A percentile compares a stretch with the other conserved stretches of the same genome.
Evolutionary conservation across 202 grass and related monocot species (phyloP).

Genomic region (Dendrocalamus latiflorus): DNA sequence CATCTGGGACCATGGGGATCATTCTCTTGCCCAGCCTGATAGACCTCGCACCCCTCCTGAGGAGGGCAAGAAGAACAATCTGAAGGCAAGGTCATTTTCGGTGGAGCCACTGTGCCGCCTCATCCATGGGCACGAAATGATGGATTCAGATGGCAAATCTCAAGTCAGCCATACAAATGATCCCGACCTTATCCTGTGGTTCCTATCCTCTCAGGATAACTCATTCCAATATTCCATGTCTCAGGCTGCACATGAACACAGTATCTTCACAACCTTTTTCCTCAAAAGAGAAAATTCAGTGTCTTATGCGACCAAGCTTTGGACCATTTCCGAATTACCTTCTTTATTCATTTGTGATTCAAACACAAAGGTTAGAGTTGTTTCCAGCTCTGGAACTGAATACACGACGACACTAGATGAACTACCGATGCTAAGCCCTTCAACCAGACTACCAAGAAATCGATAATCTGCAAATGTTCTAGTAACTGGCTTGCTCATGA

Average conservation of each 20-base stretch:
- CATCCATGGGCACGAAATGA: slow-evolving; percentile 19
- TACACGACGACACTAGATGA: not conserved
- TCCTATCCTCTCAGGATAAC: slow-evolving; percentile 20
- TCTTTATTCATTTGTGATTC: slow-evolving; percentile 4
- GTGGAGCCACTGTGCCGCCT: not conserved
- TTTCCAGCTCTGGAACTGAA: not conserved
- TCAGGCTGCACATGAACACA: not conserved
- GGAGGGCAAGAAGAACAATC: not conserved
- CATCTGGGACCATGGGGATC: slow-evolving; percentile 1
- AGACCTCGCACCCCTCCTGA: not conserved
- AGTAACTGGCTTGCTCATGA: no score
- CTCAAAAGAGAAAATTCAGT: not conserved
- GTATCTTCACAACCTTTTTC: not conserved
- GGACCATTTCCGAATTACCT: not conserved
- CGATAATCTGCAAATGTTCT: no score
- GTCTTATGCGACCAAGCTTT: not conserved
- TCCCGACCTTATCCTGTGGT: slow-evolving; percentile 18
- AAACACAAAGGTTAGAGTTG: not conserved
- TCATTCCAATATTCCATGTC: slow-evolving; percentile 22
- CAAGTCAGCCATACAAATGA: slow-evolving; percentile 4
- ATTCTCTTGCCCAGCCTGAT: not conserved
- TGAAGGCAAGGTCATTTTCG: slow-evolving; percentile 25
- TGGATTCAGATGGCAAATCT: not conserved
- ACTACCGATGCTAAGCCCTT: no score
- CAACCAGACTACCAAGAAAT: no score